Conservation (phyloP, 2,329 filamentous ascomycete genomes). For the Fusarium pseudocircinatum region DNA sequence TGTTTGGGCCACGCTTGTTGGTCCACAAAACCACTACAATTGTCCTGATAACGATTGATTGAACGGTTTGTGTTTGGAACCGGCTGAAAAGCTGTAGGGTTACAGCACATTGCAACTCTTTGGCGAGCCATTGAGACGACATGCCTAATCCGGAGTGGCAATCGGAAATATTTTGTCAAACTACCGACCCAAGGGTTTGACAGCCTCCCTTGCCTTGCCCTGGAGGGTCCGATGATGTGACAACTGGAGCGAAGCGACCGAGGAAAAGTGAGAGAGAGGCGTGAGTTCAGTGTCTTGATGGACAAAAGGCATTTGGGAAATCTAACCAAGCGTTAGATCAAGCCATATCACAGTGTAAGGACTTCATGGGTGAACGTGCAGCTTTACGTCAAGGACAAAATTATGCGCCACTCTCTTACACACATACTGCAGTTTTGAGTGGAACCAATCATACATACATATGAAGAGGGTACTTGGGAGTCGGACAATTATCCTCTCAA, state of each 20-base stretch:
- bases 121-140: constrained; percentile 1
- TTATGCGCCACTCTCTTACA: background rate
- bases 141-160: constrained; percentile 11
- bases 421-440: background rate
- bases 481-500: background rate
- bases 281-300: background rate
- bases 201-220: constrained; percentile 26
- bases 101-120: background rate
- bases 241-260: background rate
- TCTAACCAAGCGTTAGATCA: background rate
- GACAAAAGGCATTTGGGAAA: background rate
- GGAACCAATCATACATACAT: background rate
- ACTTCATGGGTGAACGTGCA: background rate
- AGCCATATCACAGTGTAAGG: background rate
- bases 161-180: constrained; percentile 19
- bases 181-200: constrained; percentile 16
- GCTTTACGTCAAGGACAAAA: background rate
- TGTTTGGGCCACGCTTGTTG: background rate
- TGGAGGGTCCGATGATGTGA: constrained; percentile 6
- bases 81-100: constrained; percentile 12
- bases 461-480: background rate
- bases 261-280: background rate
- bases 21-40: background rate
- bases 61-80: background rate
- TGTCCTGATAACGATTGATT: background rate